phyloP scores from a whole-genome alignment of 148 eudicot species.

The Diospyros kaki region DNA sequence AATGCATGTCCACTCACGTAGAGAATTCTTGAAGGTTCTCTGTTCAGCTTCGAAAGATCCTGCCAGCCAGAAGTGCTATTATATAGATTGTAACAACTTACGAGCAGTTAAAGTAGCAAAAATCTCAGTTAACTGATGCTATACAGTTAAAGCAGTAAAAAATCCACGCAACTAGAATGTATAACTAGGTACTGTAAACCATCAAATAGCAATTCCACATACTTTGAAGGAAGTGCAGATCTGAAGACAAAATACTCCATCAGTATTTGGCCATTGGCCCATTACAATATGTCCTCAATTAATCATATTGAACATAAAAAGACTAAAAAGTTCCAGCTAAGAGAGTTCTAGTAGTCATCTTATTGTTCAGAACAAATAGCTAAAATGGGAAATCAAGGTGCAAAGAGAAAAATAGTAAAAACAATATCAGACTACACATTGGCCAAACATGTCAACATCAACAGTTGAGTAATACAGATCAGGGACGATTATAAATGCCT shows the following conservation, averaged over 20 bases:
- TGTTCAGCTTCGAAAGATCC: slow-evolving; percentile 76
- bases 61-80: slow-evolving; percentile 17
- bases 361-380: neutral
- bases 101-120: too few relatives aligned
- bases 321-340: neutral
- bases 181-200: too few relatives aligned
- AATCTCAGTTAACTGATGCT: too few relatives aligned
- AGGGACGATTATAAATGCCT: neutral
- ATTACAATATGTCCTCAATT: neutral
- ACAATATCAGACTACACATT: neutral
- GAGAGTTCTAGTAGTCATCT: neutral
- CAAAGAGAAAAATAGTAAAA: neutral
- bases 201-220: too few relatives aligned
- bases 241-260: too few relatives aligned
- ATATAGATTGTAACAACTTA: too few relatives aligned
- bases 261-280: too few relatives aligned
- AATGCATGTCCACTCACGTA: slow-evolving; percentile 67
- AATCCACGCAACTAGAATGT: too few relatives aligned
- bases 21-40: slow-evolving; percentile 56
- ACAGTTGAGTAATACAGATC: neutral
- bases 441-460: too few relatives aligned
- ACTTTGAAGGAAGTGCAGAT: too few relatives aligned
- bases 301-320: neutral
- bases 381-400: neutral
- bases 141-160: too few relatives aligned